Percentiles rank a stretch among this genome's conserved stretches.
Evolutionary conservation across 1,284 basidiomycete species (phyloP).

Genomic region (Leccinum ponderosum): DNA sequence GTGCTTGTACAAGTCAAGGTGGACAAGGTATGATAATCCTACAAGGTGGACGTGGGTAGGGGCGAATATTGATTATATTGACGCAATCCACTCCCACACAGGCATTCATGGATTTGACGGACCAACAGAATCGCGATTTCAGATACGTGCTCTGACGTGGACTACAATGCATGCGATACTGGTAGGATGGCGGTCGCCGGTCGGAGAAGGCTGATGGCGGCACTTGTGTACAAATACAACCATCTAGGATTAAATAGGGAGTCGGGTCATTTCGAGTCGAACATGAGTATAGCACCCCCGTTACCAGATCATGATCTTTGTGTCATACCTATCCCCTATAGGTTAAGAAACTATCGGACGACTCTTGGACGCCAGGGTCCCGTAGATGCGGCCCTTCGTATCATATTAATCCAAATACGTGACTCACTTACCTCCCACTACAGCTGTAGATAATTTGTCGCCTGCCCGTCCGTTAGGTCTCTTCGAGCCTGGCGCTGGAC

Average conservation of each 20-base stretch:
- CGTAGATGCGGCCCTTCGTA: neutral
- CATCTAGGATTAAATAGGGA: neutral
- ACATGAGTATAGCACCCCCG: neutral
- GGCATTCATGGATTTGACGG: neutral
- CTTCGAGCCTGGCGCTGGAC: neutral
- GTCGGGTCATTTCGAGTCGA: neutral
- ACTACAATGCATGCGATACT: neutral
- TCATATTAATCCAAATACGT: neutral
- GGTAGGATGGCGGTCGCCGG: neutral
- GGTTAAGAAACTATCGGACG: neutral
- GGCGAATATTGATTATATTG: neutral
- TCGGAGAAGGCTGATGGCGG: neutral
- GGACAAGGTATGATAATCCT: constrained; percentile 47
- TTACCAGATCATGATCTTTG: neutral
- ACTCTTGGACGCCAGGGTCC: neutral
- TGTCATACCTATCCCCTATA: neutral
- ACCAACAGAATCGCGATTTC: neutral
- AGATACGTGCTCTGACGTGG: neutral
- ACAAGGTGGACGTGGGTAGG: neutral
- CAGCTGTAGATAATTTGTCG: neutral
- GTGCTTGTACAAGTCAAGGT: constrained; percentile 53
- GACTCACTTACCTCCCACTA: neutral
- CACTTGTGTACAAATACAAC: neutral
- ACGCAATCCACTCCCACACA: neutral
- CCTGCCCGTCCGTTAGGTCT: neutral